Percentiles rank a stretch among this genome's conserved stretches.
Conservation (phyloP, 1,284 basidiomycete genomes). For the Leccinum cinnamomeum region DNA sequence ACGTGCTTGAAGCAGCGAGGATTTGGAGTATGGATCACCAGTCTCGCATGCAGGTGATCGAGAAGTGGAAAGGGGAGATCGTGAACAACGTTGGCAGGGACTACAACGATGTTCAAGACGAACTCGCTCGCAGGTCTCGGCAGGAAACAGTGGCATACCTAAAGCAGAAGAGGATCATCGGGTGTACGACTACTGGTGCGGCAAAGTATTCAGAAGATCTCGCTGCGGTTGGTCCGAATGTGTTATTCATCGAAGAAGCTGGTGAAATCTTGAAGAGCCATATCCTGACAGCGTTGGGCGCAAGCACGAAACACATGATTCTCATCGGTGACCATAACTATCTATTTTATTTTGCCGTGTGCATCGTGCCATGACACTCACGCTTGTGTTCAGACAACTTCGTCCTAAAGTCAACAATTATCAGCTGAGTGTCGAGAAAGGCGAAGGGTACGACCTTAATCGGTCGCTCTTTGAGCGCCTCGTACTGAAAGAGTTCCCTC, state of each 20-base stretch:
- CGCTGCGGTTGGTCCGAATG: slow-evolving; percentile 44
- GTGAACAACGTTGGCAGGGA: slow-evolving; percentile 35
- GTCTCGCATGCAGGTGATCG: slow-evolving; percentile 35
- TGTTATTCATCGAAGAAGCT: slow-evolving; percentile 67
- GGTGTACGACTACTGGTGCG: slow-evolving; percentile 66
- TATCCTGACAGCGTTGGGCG: slow-evolving; percentile 55
- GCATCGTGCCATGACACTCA: slow-evolving; percentile 2
- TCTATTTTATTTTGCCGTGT: slow-evolving; percentile 18
- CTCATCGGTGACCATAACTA: slow-evolving; percentile 73
- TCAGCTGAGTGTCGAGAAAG: slow-evolving; percentile 60
- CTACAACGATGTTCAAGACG: slow-evolving; percentile 44
- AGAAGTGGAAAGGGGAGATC: slow-evolving; percentile 45
- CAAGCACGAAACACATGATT: slow-evolving; percentile 50
- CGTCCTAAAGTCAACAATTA: slow-evolving; percentile 70
- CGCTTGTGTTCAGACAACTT: slow-evolving; percentile 48
- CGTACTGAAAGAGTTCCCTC: slow-evolving; percentile 61
- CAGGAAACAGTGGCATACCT: slow-evolving; percentile 41
- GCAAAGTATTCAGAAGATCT: slow-evolving; percentile 56
- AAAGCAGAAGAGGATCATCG: slow-evolving; percentile 56
- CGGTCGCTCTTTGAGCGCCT: slow-evolving; percentile 65
- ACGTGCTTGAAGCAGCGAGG: slow-evolving; percentile 25
- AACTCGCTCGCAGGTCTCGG: slow-evolving; percentile 39
- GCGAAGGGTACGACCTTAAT: slow-evolving; percentile 62
- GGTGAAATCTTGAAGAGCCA: slow-evolving; percentile 71
- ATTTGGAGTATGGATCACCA: slow-evolving; percentile 48